Evolutionary conservation across 176 grass and related monocot species (phyloP), one percentile per base, ranked within the genome.

Genomic region (Raddia distichophylla): DNA sequence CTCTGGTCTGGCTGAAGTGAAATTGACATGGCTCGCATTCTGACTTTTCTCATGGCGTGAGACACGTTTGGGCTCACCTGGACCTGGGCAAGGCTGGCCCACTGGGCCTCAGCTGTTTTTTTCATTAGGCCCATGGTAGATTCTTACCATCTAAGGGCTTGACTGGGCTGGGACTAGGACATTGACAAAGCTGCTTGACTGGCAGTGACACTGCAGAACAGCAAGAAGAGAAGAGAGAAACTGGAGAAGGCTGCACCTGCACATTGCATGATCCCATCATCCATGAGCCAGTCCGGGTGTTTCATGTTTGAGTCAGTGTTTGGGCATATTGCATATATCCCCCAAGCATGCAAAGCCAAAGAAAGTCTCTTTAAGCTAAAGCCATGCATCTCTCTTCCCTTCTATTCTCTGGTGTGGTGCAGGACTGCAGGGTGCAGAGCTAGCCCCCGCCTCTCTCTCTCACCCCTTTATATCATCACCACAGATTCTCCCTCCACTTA

Each of bases 321-420:
- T 73, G 68, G 71, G 57, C 78, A 88, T 75, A 78, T 86, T 89
- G 57, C 78, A 88, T 75, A 78, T 86, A 91, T 66, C 80, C 88
- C 45, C 74, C 68, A 53, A 51, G 60, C 59, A 65, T n/a, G 67
- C 48, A 78, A 71, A 37, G 32, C 60, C 75, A 8, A 66, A 43
- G 17, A 69, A 85, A 79, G 80, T 46, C 63, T 10, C 73, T 86
- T 86, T 86, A 66, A 71, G 7, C 53, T 66, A 57, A 54, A 89
- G 76, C 50, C 85, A 89, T 93, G 73, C 86, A 89, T 75, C 86
- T 80, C 83, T 67, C 66, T 10, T 50, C 27, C 27, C 48, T 50
- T 50, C 48, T 9, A 10, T 57, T 54, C 52, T 54, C 54, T 57
- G n/a, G 4, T 49, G 22, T 50, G 10, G 3, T 34, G 61, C 46